Evolutionary conservation across 805 yeast species (phyloP).

Genomic region (Lachancea thermotolerans): DNA sequence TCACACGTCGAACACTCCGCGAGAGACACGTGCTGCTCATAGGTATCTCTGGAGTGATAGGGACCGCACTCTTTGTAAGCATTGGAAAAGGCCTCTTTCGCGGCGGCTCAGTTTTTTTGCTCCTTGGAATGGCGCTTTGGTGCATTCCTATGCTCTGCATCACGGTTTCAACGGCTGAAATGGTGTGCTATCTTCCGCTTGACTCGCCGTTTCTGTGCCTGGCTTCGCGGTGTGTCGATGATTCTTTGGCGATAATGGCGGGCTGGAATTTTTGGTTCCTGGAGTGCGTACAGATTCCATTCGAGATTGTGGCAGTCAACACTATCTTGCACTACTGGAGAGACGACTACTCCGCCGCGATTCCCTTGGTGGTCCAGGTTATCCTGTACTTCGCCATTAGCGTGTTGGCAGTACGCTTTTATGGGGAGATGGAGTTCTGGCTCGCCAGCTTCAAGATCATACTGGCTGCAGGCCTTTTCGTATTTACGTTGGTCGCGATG

Average conservation of each 20-base stretch:
- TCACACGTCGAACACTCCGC: slow-evolving; percentile 44
- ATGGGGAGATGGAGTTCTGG: slow-evolving; percentile 82
- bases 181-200: slow-evolving; percentile 70
- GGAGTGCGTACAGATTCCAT: slow-evolving; percentile 73
- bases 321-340: slow-evolving; percentile 78
- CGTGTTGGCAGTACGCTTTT: slow-evolving; percentile 62
- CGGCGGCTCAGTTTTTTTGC: slow-evolving; percentile 65
- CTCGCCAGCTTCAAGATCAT: slow-evolving; percentile 66
- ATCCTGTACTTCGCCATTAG: slow-evolving; percentile 58
- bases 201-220: slow-evolving; percentile 69
- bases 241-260: slow-evolving; percentile 64
- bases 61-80: slow-evolving; percentile 71
- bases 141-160: slow-evolving; percentile 60
- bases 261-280: slow-evolving; percentile 78
- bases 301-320: slow-evolving; percentile 75
- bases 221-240: slow-evolving; percentile 71
- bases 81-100: slow-evolving; percentile 56
- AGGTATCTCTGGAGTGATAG: slow-evolving; percentile 77
- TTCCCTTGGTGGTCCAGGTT: slow-evolving; percentile 58
- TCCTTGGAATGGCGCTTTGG: slow-evolving; percentile 64
- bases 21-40: slow-evolving; percentile 73
- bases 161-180: slow-evolving; percentile 69
- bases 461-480: slow-evolving; percentile 65
- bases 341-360: slow-evolving; percentile 66
- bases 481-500: slow-evolving; percentile 76